Evolutionary conservation across 2,329 filamentous ascomycete species (phyloP), one percentile per base, ranked within the genome.

Genomic region (Epichloe glyceriae): DNA sequence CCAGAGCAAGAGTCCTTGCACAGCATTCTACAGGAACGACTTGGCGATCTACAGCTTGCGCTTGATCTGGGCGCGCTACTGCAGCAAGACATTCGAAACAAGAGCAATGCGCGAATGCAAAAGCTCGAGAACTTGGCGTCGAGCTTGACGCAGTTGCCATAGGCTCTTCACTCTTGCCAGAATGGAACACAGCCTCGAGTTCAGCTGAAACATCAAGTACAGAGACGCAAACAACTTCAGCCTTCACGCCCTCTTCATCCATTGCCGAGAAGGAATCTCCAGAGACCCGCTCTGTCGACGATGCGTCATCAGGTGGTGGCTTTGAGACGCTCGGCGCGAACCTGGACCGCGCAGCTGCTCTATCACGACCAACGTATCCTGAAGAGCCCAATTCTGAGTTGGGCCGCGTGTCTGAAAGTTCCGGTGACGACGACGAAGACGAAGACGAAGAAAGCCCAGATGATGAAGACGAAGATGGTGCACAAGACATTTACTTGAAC

Each of bases 151-250:
- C 61, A 3, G 37, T 68, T 2, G 39, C 17, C 10, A 57, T 68
- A 17, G 60, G 63, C 6, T 20, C 53, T 4, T 54, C 54, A 12
- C 48, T 68, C 19, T 51, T 68, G 37, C 64, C 64, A 3, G 56
- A 57, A 3, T 67, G 64, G 65, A 33, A 11, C 19, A 5, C n/a
- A 12, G n/a, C 15, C 3, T 20, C 6, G 7, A 26, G 17, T 5
- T 8, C 11, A 2, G 22, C 34, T 8, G 35, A 14, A 14, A 1
- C 3, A 19, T 11, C 34, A 11, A 33, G 11, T 5, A 37, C n/a
- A 12, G 34, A 10, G 6, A 42, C 15, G 20, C 30, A n/a, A 8
- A 4, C 40, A 19, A 22, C 22, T 11, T 10, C 37, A 14, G 14
- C 46, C 5, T 10, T 11, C 7, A n/a, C 35, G 35, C 35, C 14